Base-by-base conservation (phyloP, 495 filamentous ascomycete genomes). In the Alectoria sarmentosa region DNA sequence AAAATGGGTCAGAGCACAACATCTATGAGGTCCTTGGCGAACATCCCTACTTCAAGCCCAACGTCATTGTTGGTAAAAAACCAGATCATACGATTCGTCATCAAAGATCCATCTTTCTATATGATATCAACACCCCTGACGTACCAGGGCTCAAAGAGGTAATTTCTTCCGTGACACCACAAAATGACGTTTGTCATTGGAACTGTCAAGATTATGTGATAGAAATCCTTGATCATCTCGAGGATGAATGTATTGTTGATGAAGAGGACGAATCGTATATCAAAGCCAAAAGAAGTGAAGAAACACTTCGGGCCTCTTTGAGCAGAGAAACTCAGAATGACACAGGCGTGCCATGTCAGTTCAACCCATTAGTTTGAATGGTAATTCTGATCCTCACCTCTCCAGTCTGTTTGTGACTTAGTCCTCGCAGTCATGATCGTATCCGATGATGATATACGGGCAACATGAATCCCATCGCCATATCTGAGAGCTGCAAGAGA, bases 181-280 rank as follows among this genome's bases (percentile, higher is more conserved):
- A 41, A 32, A 57, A 57, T 32, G 28, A 17, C 4, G 54, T 57
- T 34, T 28, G 7, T 13, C 54, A 57, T 34, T 57, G 54, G 54
- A 57, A 57, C 32, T 57, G 54, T 34, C 54, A 57, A 37, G 54
- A 57, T 26, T 57, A 57, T 19, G 54, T 57, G 34, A 57, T n/a
- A 1, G 54, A 37, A 23, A 34, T 13, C 11, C 17, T 57, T 32
- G 54, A 57, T 14, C 28, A 32, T 17, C 54, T 57, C 28, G 54
- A 57, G n/a, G 26, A 57, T 4, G 54, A 57, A 15, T 57, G 54
- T 37, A 34, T 57, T 26, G 19, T 57, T 57, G 54, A 57, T 15
- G 54, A 14, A 32, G 54, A 57, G 10, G 54, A 57, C 6, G 13
- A 57, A 13, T 6, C 54, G 17, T 57, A 57, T 34, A 57, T 32